Conservation (phyloP, 2,329 filamentous ascomycete species). For the Phaeosphaeria sp. region DNA sequence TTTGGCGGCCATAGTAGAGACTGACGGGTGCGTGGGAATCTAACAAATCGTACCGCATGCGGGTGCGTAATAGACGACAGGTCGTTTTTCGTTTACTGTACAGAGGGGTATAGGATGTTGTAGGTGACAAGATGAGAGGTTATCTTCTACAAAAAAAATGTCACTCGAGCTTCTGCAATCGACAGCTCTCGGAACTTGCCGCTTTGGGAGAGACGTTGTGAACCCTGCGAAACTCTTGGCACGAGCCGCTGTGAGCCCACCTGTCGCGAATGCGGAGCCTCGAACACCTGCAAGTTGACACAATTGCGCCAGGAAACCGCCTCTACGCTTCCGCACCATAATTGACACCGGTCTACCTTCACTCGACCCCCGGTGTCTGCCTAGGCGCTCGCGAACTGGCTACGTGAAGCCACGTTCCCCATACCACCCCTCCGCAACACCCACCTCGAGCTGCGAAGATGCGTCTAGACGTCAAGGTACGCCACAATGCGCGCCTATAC, state of each 20-base stretch:
- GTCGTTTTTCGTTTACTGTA: no score
- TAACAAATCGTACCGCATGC: no score
- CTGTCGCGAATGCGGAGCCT: constrained; percentile 19
- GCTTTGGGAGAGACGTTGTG: neutral
- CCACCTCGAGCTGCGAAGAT: constrained; percentile 43
- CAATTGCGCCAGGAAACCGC: neutral
- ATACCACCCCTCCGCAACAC: constrained; percentile 38
- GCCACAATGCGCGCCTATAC: constrained; percentile 6
- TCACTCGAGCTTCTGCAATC: no score
- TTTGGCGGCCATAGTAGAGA: no score
- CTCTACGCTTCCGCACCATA: neutral
- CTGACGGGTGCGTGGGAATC: no score
- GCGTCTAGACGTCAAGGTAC: constrained; percentile 57
- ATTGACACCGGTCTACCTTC: neutral
- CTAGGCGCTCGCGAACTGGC: constrained; percentile 40
- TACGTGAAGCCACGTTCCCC: constrained; percentile 49
- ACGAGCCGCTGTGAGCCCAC: constrained; percentile 21
- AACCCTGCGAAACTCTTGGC: constrained; percentile 41
- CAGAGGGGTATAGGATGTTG: no score
- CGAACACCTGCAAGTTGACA: neutral
- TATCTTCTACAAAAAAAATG: no score
- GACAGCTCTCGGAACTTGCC: constrained; percentile 22
- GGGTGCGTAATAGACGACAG: no score
- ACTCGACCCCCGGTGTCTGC: constrained; percentile 7
- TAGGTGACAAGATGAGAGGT: no score